Conservation (phyloP, 192 early-diverging fungal genomes). For the Coemansia sp. region DNA sequence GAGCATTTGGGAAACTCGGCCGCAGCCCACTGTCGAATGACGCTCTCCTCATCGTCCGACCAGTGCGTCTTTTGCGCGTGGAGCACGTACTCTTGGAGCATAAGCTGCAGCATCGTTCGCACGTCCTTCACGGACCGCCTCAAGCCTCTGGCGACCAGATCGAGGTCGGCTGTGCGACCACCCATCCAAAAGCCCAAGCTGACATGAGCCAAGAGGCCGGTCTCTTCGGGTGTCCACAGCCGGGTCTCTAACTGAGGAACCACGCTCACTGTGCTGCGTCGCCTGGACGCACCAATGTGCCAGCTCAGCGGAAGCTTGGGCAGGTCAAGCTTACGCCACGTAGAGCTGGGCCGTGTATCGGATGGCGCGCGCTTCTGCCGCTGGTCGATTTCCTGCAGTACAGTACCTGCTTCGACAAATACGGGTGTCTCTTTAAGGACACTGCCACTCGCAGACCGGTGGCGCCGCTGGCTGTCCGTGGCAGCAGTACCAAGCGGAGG, state of each 20-base stretch:
- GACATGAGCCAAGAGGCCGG: slow-evolving; percentile 15
- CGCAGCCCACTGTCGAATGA: slow-evolving; percentile 33
- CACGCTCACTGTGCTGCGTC: not conserved
- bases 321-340: not conserved
- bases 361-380: not conserved
- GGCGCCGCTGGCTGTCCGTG: not conserved
- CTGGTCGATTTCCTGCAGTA: not conserved
- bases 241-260: not conserved
- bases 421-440: not conserved
- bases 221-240: slow-evolving; percentile 27
- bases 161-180: slow-evolving; percentile 23
- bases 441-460: not conserved
- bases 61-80: slow-evolving; percentile 29
- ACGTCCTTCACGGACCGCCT: slow-evolving; percentile 22
- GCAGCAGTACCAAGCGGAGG: not conserved
- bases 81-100: slow-evolving; percentile 41
- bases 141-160: slow-evolving; percentile 13
- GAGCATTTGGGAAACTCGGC: slow-evolving; percentile 40
- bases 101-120: slow-evolving; percentile 31
- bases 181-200: slow-evolving; percentile 31
- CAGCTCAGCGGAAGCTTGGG: slow-evolving; percentile 2
- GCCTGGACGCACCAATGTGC: slow-evolving; percentile 1
- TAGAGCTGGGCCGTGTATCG: not conserved
- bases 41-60: slow-evolving; percentile 12
- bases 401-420: slow-evolving; percentile 4